Conservation (phyloP, 257 asterid species). For the Forsythia suspensa region DNA sequence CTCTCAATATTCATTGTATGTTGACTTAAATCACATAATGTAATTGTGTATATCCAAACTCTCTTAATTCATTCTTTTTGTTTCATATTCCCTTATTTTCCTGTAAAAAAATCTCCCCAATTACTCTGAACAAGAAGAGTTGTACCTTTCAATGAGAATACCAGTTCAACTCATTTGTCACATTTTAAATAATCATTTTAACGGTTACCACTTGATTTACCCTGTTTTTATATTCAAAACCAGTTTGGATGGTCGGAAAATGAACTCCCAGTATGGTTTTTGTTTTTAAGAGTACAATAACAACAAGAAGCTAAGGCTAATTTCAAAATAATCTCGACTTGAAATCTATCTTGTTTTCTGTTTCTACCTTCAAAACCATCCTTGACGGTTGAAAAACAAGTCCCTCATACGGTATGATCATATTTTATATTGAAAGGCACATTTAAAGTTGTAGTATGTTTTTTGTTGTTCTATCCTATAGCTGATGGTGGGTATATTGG, state of each 20-base stretch:
- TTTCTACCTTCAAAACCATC: background rate
- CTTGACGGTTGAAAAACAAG: background rate
- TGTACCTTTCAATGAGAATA: conserved; percentile 1
- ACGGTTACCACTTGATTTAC: background rate
- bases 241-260: background rate
- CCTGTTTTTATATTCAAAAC: background rate
- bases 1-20: background rate
- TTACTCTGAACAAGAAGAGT: background rate
- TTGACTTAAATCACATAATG: background rate
- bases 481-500: background rate
- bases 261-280: background rate
- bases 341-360: background rate
- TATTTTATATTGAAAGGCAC: background rate
- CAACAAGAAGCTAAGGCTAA: background rate
- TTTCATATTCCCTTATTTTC: background rate
- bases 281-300: background rate
- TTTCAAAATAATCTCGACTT: background rate
- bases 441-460: background rate
- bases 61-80: background rate
- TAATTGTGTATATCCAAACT: background rate
- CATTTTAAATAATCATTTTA: background rate
- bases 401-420: background rate
- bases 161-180: background rate
- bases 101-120: background rate
- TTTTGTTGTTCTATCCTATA: background rate